Evolutionary conservation across 495 filamentous ascomycete genomes (phyloP), one percentile per base, ranked within the genome.

Genomic region (Pseudomonodictys pantanalensis): DNA sequence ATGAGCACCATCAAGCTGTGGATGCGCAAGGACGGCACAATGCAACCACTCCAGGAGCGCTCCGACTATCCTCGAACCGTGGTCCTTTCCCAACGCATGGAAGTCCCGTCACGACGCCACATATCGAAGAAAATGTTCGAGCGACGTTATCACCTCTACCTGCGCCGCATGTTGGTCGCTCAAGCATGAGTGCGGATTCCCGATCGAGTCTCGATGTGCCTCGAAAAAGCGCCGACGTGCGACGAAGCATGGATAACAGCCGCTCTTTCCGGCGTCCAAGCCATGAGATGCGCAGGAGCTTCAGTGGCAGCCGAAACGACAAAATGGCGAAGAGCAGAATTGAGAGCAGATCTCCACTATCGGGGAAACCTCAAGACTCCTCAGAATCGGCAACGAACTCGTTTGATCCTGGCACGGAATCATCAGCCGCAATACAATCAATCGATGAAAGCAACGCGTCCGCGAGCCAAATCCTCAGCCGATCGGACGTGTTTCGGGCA

Each of bases 401-500:
- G 15, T 69, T 88, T 9, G 89, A 87, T 42, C 78, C 71, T 35
- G 85, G 85, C 7, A 87, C 82, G 22, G 81, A 86, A 35, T 90
- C 89, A 17, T 87, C 85, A 12, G 77, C 82, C 11, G 75, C 86
- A 15, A 75, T 83, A 10, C 84, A 89, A n/a, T 87, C 85, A 3
- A 84, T 84, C 67, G 87, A 90, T 39, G 88, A 91, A 35, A 89
- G 80, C 5, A 79, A 78, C 43, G 83, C 82, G 39, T 93, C 92
- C 35, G 92, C 88, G 9, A 97, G 93, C 71, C 89, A 95, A 69
- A 96, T 97, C 15, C 75, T 98, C 11, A 81, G 82, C 42, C 82
- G 87, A 22, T 95, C 90, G 60, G 90, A 93, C 68, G 87, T 95
- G 17, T 97, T 98, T 68, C 84, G 88, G 52, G 86, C 86, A n/a